A percentile compares a stretch with the other conserved stretches of the same genome.
These are phyloP conservation scores for Scutellaria minor DNA, from an alignment of 257 asterid genomes.

Conservation along the genomic window DNA sequence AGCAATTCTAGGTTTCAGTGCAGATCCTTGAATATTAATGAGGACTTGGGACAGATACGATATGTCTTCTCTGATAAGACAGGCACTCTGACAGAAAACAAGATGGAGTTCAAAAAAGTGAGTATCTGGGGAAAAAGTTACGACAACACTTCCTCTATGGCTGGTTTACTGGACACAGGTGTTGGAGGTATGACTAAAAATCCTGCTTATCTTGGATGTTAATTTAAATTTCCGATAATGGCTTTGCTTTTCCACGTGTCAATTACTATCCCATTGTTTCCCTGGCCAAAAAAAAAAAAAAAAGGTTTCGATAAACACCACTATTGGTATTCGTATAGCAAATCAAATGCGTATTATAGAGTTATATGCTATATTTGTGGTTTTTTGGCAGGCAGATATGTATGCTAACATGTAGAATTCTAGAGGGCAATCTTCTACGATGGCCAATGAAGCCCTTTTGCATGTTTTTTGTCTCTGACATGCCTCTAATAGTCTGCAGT, in stretches of 20 bases:
- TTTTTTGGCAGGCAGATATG: slow-evolving; percentile 3
- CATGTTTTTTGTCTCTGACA: slow-evolving; percentile 23
- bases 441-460: slow-evolving; percentile 16
- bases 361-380: background rate
- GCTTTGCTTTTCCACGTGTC: background rate
- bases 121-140: slow-evolving; percentile 83
- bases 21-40: slow-evolving; percentile 97
- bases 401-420: slow-evolving; percentile 16
- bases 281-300: background rate
- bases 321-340: slow-evolving; percentile 16
- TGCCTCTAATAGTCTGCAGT: slow-evolving; percentile 21
- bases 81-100: slow-evolving; percentile 95
- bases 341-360: slow-evolving; percentile 14
- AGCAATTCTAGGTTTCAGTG: slow-evolving; percentile 94
- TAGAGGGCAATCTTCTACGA: background rate
- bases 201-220: slow-evolving; percentile 11
- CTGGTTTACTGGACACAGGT: slow-evolving; percentile 45
- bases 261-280: slow-evolving; percentile 15
- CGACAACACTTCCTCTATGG: slow-evolving; percentile 47
- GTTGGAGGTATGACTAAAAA: slow-evolving; percentile 58
- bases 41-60: slow-evolving; percentile 96
- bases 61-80: slow-evolving; percentile 95
- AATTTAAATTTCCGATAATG: slow-evolving; percentile 17
- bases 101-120: slow-evolving; percentile 95
- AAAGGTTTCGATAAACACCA: background rate